These are phyloP conservation scores for Rosa chinensis DNA, from an alignment of 306 rosid genomes.

Conservation along the genomic window DNA sequence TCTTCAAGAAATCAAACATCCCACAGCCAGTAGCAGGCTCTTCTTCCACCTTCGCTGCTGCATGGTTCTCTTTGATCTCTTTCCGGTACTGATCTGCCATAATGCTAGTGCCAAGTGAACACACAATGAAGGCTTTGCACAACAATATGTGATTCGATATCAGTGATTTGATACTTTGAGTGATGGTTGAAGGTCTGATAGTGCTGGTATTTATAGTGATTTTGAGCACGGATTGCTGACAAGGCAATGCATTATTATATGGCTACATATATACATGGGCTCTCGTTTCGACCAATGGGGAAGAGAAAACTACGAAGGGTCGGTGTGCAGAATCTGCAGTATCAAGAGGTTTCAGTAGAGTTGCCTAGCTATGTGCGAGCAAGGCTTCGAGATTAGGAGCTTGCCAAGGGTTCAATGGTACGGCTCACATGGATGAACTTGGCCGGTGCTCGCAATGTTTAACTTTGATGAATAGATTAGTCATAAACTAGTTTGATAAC, in stretches of 20 bases:
- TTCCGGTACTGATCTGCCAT: slow-evolving; percentile 35
- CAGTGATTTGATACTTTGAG: background rate
- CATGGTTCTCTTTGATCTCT: slow-evolving; percentile 19
- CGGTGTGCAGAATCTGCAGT: slow-evolving; percentile 16
- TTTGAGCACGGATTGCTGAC: background rate
- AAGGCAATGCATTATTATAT: background rate
- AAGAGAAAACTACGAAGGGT: slow-evolving; percentile 14
- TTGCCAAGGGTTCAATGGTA: slow-evolving; percentile 2
- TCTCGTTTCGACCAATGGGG: slow-evolving; percentile 3
- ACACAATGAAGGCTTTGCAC: slow-evolving; percentile 10
- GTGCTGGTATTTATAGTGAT: slow-evolving; percentile 21
- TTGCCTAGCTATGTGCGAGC: background rate
- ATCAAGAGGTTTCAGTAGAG: slow-evolving; percentile 14
- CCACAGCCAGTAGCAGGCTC: slow-evolving; percentile 23
- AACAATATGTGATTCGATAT: background rate
- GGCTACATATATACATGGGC: background rate
- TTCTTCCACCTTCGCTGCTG: slow-evolving; percentile 19
- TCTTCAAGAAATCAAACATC: slow-evolving; percentile 32
- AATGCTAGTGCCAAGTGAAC: slow-evolving; percentile 5
- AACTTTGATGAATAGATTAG: background rate
- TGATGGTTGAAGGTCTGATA: background rate
- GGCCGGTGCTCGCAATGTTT: slow-evolving; percentile 8
- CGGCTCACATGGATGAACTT: slow-evolving; percentile 10
- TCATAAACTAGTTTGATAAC: background rate
- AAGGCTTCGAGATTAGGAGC: slow-evolving; percentile 7